These are phyloP conservation scores for Fusarium nisikadoi DNA, from an alignment of 2,329 filamentous ascomycete genomes.

Conservation along the genomic window DNA sequence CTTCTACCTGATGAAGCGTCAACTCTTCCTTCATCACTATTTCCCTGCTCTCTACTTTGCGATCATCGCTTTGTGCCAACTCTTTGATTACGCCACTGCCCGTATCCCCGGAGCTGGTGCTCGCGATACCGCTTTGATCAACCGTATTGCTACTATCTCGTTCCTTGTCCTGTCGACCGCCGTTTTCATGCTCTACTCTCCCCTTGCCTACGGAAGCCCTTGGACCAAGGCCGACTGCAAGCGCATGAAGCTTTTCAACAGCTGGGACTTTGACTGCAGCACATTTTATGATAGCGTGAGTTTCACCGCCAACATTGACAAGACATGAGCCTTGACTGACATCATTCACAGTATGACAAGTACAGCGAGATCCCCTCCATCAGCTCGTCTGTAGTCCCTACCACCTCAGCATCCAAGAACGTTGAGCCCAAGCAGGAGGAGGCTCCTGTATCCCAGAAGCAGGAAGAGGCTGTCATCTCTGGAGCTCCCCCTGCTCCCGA, in stretches of 20 bases:
- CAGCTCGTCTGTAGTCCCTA: slow-evolving; percentile 45
- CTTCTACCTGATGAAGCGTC: slow-evolving; percentile 97
- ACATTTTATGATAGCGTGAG: slow-evolving; percentile 88
- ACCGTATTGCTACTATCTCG: slow-evolving; percentile 75
- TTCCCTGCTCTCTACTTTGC: slow-evolving; percentile 97
- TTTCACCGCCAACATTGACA: slow-evolving; percentile 44
- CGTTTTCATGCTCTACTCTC: slow-evolving; percentile 86
- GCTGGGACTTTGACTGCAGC: slow-evolving; percentile 99
- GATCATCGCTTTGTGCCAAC: slow-evolving; percentile 87
- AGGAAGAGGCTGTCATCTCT: slow-evolving; percentile 54
- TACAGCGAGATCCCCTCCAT: slow-evolving; percentile 50
- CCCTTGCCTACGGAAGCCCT: slow-evolving; percentile 89
- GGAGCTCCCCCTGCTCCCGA: slow-evolving; percentile 55
- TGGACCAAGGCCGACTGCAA: slow-evolving; percentile 93
- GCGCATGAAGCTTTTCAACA: slow-evolving; percentile 84
- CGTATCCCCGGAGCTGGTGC: slow-evolving; percentile 76
- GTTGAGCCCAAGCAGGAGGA: slow-evolving; percentile 42
- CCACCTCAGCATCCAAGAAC: slow-evolving; percentile 43
- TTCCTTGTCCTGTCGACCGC: slow-evolving; percentile 80
- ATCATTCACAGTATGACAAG: slow-evolving; percentile 57
- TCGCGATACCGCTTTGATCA: slow-evolving; percentile 74
- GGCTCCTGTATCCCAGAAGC: slow-evolving; percentile 39
- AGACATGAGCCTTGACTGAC: slow-evolving; percentile 26
- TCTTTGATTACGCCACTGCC: slow-evolving; percentile 85
- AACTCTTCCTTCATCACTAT: slow-evolving; percentile 98